Base-by-base conservation (phyloP, 345 rosid species). In the Diplotaxis tenuifolia region DNA sequence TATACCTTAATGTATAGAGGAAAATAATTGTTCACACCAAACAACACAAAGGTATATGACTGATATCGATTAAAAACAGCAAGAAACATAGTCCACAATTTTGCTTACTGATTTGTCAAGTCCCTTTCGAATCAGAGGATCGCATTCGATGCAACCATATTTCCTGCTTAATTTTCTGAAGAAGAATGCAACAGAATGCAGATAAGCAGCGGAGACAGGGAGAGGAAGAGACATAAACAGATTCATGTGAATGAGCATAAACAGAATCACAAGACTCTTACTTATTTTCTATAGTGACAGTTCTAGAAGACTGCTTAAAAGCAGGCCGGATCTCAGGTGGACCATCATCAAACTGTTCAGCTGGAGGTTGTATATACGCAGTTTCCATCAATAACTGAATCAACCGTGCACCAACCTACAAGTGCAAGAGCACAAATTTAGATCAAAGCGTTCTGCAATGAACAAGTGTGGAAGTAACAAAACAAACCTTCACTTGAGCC, bases 61-160 rank as follows among this genome's bases (percentile, higher is more conserved):
- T 20, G 25, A n/a, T 34, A 73, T 29, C 65, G 34, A 54, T 67
- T 28, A 52, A 73, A 21, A 47, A 50, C 16, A 18, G 49, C 4
- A 71, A 77, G n/a, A 29, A 59, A 40, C 18, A 42, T 55, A 76
- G 54, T 70, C 70, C 57, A 70, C 5, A 58, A 49, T 54, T 73
- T 47, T 31, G 77, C 94, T 83, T 86, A 96, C 99, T 69, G 94
- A 87, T 84, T 80, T 92, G 81, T 92, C 98, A 71, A 96, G 91
- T 60, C 99, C 96, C 72, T 75, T 90, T 66, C 69, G 80, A 73
- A 96, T 87, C 38, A 89, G 83, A 11, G 93, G 91, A 78, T 96
- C 97, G 10, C 99, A 96, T 83, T 86, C 93, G 66, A 96, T 96
- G 77, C 92, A 90, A 45, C 98, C 99, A 55, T 90, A 96, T 82